Evolutionary conservation across 2,329 filamentous ascomycete species (phyloP).

Genomic region (Verticillium zaregamsianum): DNA sequence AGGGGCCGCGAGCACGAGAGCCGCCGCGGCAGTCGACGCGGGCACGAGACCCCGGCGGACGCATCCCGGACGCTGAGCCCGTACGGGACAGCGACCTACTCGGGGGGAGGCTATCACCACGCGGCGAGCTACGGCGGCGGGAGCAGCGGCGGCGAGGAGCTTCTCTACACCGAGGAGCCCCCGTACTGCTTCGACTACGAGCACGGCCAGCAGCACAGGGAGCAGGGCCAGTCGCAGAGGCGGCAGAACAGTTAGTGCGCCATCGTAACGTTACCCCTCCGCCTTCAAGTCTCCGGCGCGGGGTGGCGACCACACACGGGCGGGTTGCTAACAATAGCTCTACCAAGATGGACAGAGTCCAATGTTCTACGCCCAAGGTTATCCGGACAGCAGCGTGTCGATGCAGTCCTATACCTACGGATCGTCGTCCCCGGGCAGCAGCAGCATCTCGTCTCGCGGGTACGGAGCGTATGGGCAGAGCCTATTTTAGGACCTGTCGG

Average conservation of each 20-base stretch:
- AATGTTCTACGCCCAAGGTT: neutral
- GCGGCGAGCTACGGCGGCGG: constrained; percentile 22
- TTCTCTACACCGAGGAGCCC: constrained; percentile 23
- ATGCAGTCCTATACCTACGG: neutral
- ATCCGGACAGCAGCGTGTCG: neutral
- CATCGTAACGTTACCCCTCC: neutral
- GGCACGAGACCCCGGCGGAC: constrained; percentile 27
- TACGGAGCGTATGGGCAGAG: neutral
- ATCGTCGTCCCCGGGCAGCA: neutral
- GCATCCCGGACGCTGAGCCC: constrained; percentile 24
- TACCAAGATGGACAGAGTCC: neutral
- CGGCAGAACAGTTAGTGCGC: constrained; percentile 1
- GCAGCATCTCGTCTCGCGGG: neutral
- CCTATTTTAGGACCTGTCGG: neutral
- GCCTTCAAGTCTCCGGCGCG: neutral
- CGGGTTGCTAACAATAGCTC: neutral
- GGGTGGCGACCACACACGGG: neutral
- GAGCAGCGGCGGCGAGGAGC: constrained; percentile 27
- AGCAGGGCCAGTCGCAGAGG: constrained; percentile 1
- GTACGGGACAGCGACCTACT: constrained; percentile 13
- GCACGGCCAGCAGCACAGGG: constrained; percentile 5
- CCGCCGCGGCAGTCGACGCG: constrained; percentile 33
- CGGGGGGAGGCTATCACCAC: constrained; percentile 14
- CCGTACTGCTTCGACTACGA: constrained; percentile 15
- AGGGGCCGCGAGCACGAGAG: constrained; percentile 46